Evolutionary conservation across 352 stramenopile genomes (phyloP).

Genomic region (Globisporangium solare): DNA sequence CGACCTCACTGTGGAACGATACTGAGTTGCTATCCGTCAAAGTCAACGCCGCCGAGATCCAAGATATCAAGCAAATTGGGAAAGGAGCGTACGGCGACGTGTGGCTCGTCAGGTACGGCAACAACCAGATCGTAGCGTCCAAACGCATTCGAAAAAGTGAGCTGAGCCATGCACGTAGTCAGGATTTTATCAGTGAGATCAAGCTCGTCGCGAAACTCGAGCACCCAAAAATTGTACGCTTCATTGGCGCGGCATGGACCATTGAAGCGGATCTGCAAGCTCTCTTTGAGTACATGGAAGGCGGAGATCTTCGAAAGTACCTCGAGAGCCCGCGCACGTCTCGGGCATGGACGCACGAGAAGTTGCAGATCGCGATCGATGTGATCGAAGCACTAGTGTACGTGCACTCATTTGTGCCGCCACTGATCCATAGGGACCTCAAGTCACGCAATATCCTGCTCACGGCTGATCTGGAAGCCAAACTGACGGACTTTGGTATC

Average conservation of each 20-base stretch:
- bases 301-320: conserved; percentile 38
- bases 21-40: conserved; percentile 13
- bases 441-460: conserved; percentile 28
- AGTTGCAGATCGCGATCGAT: conserved; percentile 15
- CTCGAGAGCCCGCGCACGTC: conserved; percentile 12
- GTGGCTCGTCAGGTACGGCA: conserved; percentile 9
- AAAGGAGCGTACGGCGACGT: neutral
- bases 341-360: neutral
- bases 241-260: conserved; percentile 9
- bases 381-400: conserved; percentile 15
- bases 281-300: conserved; percentile 14
- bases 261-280: conserved; percentile 2
- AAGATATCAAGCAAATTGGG: neutral
- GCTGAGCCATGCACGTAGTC: conserved; percentile 14
- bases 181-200: conserved; percentile 7
- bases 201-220: conserved; percentile 8
- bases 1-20: conserved; percentile 37
- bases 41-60: neutral
- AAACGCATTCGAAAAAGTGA: conserved; percentile 15
- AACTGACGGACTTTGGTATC: conserved; percentile 60
- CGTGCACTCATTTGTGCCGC: conserved; percentile 18
- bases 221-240: conserved; percentile 3
- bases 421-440: conserved; percentile 14
- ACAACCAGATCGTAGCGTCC: conserved; percentile 1
- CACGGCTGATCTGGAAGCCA: conserved; percentile 26